A percentile compares a stretch with the other conserved stretches of the same genome.
These are phyloP conservation scores for Chrysanthemum lavandulifolium DNA, from an alignment of 129 eudicot genomes.

Conservation along the genomic window DNA sequence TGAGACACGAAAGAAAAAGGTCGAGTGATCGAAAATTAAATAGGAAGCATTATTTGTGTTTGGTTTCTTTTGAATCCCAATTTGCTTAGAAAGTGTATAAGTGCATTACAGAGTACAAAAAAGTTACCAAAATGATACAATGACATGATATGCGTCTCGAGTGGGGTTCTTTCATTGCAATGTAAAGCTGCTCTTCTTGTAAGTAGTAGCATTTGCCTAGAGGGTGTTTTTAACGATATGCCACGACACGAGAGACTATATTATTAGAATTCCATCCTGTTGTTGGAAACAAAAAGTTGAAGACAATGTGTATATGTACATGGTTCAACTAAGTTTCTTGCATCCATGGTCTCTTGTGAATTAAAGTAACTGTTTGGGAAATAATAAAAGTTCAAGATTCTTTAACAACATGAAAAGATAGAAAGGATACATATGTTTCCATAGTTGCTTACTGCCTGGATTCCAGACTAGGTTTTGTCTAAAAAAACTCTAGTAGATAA, in stretches of 20 bases:
- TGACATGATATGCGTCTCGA: neutral
- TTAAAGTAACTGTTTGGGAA: neutral
- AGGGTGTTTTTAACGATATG: neutral
- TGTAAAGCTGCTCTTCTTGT: too few species aligned
- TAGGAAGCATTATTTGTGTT: slow-evolving; percentile 19
- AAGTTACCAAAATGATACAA: slow-evolving; percentile 15
- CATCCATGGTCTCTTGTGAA: neutral
- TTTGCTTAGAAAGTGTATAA: slow-evolving; percentile 17
- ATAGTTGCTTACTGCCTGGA: neutral
- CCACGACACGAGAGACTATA: neutral
- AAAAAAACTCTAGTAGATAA: neutral
- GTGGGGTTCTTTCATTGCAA: neutral
- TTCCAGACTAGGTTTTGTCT: neutral
- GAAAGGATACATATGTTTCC: neutral
- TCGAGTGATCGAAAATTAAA: neutral
- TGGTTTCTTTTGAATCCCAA: slow-evolving; percentile 23
- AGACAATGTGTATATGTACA: neutral
- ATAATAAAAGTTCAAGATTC: neutral
- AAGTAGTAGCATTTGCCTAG: too few species aligned
- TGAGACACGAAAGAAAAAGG: slow-evolving; percentile 21
- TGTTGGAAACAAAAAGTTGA: neutral
- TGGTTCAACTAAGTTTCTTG: neutral
- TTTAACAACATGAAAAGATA: neutral
- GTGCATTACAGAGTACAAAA: slow-evolving; percentile 16
- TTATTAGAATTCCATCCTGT: neutral